Base-by-base conservation (phyloP, 768 basidiomycete genomes). In the Cystobasidium tubakii region DNA sequence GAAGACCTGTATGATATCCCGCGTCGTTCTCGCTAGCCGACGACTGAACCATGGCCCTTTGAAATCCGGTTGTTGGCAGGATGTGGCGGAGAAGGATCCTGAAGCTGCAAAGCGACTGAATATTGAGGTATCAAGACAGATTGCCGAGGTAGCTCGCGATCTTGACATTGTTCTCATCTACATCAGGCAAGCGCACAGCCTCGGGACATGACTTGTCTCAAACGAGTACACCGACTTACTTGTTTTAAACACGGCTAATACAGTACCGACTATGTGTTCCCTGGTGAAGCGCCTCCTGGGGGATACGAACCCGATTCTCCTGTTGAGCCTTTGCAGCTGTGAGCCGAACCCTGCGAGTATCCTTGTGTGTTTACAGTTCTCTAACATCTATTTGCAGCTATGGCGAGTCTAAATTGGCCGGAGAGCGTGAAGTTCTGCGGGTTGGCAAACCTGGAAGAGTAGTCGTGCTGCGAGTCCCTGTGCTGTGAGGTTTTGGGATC, bases 261-360 rank as follows among this genome's bases (percentile, higher is more conserved):
- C 42, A 44, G 33, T 77, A 89, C 93, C 19, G 44, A 99, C 81
- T 97, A 97, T 82, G 92, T 99, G 19, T 98, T 98, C 79, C 91
- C 94, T 76, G 95, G 95, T 0, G 88, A 86, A n/a, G 87, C 88
- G 0, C 91, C 95, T 1, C 2, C 42, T 0, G 39, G 19, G 2
- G 78, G 78, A 6, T 99, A 99, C 83, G 84, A 86, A 6, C 89
- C 91, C 0, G 84, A 84, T 7, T 87, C 88, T 17, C 79, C 81
- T 36, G 86, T 91, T 15, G 91, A 92, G 79, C 95, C 95, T 0
- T 82, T 97, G 42, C 90, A 99, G 69, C 83, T 90, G 19, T 71
- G 29, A 25, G 69, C 31, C 27, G 55, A 10, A 50, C 27, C 9
- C 17, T 55, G 31, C 21, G 12, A 29, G 4, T 15, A 27, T 29